Conservation (phyloP, 1,284 basidiomycete genomes). For the Coriolopsis trogii region DNA sequence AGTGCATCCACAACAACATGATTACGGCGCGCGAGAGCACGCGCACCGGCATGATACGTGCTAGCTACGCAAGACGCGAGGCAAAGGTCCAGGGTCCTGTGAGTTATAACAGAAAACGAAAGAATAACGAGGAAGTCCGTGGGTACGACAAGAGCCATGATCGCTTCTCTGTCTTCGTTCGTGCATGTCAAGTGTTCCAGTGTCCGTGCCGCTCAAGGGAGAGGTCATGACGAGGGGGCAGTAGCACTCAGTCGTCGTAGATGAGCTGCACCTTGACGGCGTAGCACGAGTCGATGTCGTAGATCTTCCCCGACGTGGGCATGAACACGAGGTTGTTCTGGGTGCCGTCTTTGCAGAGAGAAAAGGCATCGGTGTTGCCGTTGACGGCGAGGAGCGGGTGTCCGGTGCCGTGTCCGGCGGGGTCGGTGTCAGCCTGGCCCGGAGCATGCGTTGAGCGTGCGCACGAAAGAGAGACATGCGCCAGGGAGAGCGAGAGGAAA, state of each 20-base stretch:
- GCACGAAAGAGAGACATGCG: not conserved
- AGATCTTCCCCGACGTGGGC: constrained; percentile 14
- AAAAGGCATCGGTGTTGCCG: constrained; percentile 31
- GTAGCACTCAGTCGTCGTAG: constrained; percentile 1
- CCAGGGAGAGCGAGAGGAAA: not conserved
- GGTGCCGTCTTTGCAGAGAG: constrained; percentile 24
- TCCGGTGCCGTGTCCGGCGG: constrained; percentile 26
- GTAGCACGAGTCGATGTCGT: constrained; percentile 27
- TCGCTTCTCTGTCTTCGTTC: not conserved
- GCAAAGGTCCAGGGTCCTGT: too few species aligned
- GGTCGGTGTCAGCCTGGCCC: constrained; percentile 29
- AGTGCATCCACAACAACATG: not conserved
- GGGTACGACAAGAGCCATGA: not conserved
- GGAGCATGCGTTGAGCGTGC: not conserved
- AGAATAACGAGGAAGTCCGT: not conserved
- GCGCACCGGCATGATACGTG: not conserved
- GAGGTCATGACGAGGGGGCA: not conserved
- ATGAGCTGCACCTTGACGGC: constrained; percentile 29
- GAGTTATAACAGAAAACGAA: not conserved
- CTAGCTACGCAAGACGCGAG: not conserved
- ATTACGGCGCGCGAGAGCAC: not conserved
- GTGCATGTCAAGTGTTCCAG: not conserved
- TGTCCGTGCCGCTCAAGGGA: not conserved
- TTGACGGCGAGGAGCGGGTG: constrained; percentile 31
- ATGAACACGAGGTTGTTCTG: constrained; percentile 31